Evolutionary conservation across 2,329 filamentous ascomycete species (phyloP), one percentile per base, ranked within the genome.

Genomic region (Alternaria sp.): DNA sequence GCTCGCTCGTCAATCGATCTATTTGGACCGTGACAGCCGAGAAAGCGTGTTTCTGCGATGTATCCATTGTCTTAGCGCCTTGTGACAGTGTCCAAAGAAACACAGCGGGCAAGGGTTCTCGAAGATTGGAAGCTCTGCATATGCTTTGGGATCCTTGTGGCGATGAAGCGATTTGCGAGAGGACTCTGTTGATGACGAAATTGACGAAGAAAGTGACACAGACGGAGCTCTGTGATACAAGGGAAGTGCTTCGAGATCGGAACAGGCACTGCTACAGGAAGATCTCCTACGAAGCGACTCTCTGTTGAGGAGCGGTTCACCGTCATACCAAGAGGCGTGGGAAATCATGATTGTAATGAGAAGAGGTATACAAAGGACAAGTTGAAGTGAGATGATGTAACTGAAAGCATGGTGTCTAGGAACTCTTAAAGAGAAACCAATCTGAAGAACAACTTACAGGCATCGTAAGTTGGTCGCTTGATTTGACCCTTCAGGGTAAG

Each of bases 21-120:
- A 99, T 88, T 66, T 92, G 92, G 56, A 97, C 94, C 36, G 94
- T 97, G 65, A 99, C 90, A 43, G 95, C 93, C 75, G 95, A 93
- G 79, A 93, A 98, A 3, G 94, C 94, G 79, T 95, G 95, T 52
- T 70, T 76, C 76, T 78, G 65, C 63, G 63, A 52, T 54, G 62
- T 7, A 69, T 52, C 65, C 71, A 73, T 16, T 58, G 53, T 59
- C 60, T 74, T 67, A 74, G 68, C 65, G 68, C 56, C 59, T 68
- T 68, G 46, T 63, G 60, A 54, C 59, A 75, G 48, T 71, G 60
- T 27, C 65, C 63, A 30, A 72, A 68, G 50, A 70, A 69, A 64
- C 69, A 73, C 5, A 75, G 46, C 6, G 73, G 71, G 52, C 71
- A 75, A 20, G 70, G 69, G 18, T 74, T 74, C 28, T 73, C 66